These are phyloP conservation scores for Neurospora sp. DNA, from an alignment of 2,329 filamentous ascomycete genomes.

Conservation along the genomic window DNA sequence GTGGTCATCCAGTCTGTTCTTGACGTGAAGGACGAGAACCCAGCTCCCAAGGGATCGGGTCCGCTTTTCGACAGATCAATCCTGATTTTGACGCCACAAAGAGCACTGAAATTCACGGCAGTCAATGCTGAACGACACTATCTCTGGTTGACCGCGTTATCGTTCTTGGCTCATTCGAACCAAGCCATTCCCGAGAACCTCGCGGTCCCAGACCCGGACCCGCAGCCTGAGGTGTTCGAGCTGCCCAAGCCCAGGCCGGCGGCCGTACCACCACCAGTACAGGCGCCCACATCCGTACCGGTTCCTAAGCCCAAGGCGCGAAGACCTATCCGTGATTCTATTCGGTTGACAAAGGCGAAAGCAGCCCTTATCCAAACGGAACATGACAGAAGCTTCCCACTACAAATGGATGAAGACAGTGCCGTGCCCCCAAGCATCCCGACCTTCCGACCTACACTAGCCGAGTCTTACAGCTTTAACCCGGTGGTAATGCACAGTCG, in stretches of 20 bases:
- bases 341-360: slow-evolving; percentile 70
- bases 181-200: slow-evolving; percentile 69
- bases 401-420: slow-evolving; percentile 26
- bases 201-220: slow-evolving; percentile 40
- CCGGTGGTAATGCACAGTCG: slow-evolving; percentile 25
- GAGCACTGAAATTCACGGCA: slow-evolving; percentile 92
- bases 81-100: slow-evolving; percentile 82
- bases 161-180: slow-evolving; percentile 85
- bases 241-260: slow-evolving; percentile 37
- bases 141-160: slow-evolving; percentile 87
- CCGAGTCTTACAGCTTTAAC: slow-evolving; percentile 23
- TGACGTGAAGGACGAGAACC: slow-evolving; percentile 91
- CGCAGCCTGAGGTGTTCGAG: slow-evolving; percentile 40
- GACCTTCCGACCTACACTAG: slow-evolving; percentile 29
- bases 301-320: slow-evolving; percentile 60
- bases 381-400: slow-evolving; percentile 17
- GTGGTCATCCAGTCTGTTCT: slow-evolving; percentile 93
- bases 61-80: slow-evolving; percentile 84
- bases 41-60: slow-evolving; percentile 59
- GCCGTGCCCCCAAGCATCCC: slow-evolving; percentile 40
- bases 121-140: slow-evolving; percentile 77
- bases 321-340: slow-evolving; percentile 70
- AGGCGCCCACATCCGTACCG: slow-evolving; percentile 46
- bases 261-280: slow-evolving; percentile 61
- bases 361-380: slow-evolving; percentile 18